phyloP scores from a whole-genome alignment of 257 asterid species.

The Nemophila menziesii region DNA sequence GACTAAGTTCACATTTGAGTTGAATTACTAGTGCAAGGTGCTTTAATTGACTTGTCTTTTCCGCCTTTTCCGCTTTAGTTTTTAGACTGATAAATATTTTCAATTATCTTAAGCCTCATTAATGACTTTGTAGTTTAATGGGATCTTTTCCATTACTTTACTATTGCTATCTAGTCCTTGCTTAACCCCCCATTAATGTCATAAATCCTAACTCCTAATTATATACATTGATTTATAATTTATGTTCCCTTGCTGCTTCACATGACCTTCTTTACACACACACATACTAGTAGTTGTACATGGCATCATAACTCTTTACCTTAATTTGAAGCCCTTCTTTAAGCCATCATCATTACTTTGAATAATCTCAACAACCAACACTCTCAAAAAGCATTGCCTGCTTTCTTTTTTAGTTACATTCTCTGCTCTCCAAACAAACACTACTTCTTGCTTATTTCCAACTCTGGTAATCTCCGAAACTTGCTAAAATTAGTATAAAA shows the following conservation, averaged over 20 bases:
- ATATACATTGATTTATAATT: constrained; percentile 7
- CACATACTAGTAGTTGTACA: constrained; percentile 7
- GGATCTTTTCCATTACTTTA: constrained; percentile 15
- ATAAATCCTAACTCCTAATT: constrained; percentile 12
- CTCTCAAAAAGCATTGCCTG: constrained; percentile 3
- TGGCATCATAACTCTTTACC: constrained; percentile 20
- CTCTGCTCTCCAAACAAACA: constrained; percentile 10
- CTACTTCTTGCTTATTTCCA: constrained; percentile 16
- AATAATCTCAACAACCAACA: constrained; percentile 11
- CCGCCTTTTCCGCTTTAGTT: constrained; percentile 2
- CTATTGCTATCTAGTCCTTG: constrained; percentile 3
- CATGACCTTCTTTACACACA: constrained; percentile 21
- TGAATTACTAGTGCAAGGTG: constrained; percentile 10
- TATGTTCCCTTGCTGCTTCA: constrained; percentile 13
- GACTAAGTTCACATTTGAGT: not conserved
- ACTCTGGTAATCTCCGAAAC: constrained; percentile 14
- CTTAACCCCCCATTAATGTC: constrained; percentile 8
- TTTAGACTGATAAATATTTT: constrained; percentile 8
- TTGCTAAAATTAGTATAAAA: constrained; percentile 7
- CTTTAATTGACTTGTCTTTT: constrained; percentile 11
- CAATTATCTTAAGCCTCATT: constrained; percentile 9
- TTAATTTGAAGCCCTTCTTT: constrained; percentile 17
- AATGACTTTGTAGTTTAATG: constrained; percentile 6
- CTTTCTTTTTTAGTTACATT: constrained; percentile 13
- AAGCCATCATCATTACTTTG: constrained; percentile 3